Evolutionary conservation across 495 filamentous ascomycete genomes (phyloP).

Genomic region (Penicillium steckii): DNA sequence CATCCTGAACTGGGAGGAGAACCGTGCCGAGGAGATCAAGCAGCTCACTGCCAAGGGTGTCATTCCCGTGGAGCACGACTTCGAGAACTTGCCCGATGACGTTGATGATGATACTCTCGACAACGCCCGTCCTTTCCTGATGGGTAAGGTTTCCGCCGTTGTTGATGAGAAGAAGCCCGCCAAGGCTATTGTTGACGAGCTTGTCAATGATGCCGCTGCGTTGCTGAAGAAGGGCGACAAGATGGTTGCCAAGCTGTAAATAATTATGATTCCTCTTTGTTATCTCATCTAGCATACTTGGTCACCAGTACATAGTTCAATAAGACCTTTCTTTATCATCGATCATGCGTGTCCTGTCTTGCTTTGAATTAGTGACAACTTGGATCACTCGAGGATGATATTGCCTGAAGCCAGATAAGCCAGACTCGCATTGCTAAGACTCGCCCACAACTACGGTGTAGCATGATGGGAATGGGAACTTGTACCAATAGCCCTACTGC

Average conservation of each 20-base stretch:
- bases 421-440: too few species aligned
- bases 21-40: slow-evolving; percentile 86
- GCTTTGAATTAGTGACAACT: too few species aligned
- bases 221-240: slow-evolving; percentile 64
- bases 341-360: too few species aligned
- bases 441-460: too few species aligned
- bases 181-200: slow-evolving; percentile 92
- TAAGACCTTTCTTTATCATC: background rate
- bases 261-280: slow-evolving; percentile 11
- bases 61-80: slow-evolving; percentile 90
- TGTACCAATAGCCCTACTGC: too few species aligned
- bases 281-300: slow-evolving; percentile 8
- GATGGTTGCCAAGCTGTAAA: slow-evolving; percentile 67
- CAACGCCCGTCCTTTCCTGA: slow-evolving; percentile 85
- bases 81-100: slow-evolving; percentile 78
- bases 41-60: slow-evolving; percentile 82
- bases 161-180: slow-evolving; percentile 91
- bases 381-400: too few species aligned
- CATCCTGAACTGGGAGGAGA: slow-evolving; percentile 94
- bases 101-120: slow-evolving; percentile 80
- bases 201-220: slow-evolving; percentile 77
- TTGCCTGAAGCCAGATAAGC: too few species aligned
- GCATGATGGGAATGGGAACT: too few species aligned
- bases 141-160: slow-evolving; percentile 95
- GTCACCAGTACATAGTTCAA: slow-evolving; percentile 1